A percentile compares a stretch with the other conserved stretches of the same genome.
These are phyloP conservation scores for Xylariaceae sp. DNA, from an alignment of 2,329 filamentous ascomycete genomes.

Conservation along the genomic window DNA sequence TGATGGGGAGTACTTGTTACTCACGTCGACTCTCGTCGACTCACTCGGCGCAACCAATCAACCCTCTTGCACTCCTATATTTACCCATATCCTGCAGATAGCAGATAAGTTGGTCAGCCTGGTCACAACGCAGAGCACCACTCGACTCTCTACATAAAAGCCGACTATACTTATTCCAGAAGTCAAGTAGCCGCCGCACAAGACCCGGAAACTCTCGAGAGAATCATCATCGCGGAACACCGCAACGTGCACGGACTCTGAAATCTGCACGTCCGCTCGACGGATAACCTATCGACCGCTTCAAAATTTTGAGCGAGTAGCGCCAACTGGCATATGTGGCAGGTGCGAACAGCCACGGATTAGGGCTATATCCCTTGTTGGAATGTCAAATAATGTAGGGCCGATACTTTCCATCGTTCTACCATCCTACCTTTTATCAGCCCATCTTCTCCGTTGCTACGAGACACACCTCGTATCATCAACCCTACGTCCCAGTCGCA, in stretches of 20 bases:
- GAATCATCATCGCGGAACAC: too few relatives aligned
- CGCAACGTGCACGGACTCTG: too few relatives aligned
- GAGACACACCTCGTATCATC: background rate
- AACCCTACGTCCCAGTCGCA: background rate
- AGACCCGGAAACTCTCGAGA: too few relatives aligned
- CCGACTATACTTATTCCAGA: background rate
- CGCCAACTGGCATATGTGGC: too few relatives aligned
- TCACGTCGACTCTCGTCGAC: background rate
- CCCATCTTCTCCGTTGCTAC: too few relatives aligned
- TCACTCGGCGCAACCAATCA: background rate
- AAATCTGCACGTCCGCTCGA: too few relatives aligned
- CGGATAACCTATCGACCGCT: too few relatives aligned
- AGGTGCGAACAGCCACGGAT: too few relatives aligned
- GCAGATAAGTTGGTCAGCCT: background rate
- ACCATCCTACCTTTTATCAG: background rate
- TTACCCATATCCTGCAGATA: background rate
- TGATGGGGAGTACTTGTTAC: slow-evolving; percentile 1
- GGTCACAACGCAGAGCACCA: background rate
- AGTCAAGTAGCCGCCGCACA: background rate
- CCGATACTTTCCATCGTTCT: too few relatives aligned
- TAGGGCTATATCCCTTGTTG: too few relatives aligned
- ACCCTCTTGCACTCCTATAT: slow-evolving; percentile 1
- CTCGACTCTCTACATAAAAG: background rate
- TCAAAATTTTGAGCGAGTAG: too few relatives aligned
- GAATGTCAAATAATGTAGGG: too few relatives aligned